Evolutionary conservation across 805 yeast species (phyloP).

Genomic region (Naumovozyma dairenensis): DNA sequence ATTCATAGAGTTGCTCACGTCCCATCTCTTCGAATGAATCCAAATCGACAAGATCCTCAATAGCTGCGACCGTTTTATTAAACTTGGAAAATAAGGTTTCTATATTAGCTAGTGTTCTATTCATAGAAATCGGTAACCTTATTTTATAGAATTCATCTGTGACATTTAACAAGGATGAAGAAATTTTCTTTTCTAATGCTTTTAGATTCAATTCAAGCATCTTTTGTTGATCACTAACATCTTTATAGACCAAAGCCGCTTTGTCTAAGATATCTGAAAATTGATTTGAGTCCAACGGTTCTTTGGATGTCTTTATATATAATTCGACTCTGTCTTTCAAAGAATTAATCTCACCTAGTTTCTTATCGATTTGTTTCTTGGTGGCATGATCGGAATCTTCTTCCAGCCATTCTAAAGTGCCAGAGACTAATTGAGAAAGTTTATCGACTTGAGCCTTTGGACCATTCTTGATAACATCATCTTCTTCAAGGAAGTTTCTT

Average conservation of each 20-base stretch:
- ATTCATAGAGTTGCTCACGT: slow-evolving; percentile 27
- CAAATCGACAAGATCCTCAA: slow-evolving; percentile 20
- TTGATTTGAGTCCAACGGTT: slow-evolving; percentile 39
- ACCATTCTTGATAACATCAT: slow-evolving; percentile 35
- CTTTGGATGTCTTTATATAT: slow-evolving; percentile 33
- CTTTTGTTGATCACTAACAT: slow-evolving; percentile 36
- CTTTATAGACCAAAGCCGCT: slow-evolving; percentile 34
- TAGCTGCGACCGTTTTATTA: slow-evolving; percentile 8
- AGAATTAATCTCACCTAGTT: slow-evolving; percentile 12
- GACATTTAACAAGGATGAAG: slow-evolving; percentile 38
- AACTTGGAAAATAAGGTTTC: slow-evolving; percentile 9
- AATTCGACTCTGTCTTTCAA: slow-evolving; percentile 29
- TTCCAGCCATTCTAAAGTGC: slow-evolving; percentile 68
- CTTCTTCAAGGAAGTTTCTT: slow-evolving; percentile 49
- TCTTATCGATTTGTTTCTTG: slow-evolving; percentile 6
- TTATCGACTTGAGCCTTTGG: slow-evolving; percentile 33
- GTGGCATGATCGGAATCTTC: slow-evolving; percentile 49
- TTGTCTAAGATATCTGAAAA: slow-evolving; percentile 36
- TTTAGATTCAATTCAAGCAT: slow-evolving; percentile 38
- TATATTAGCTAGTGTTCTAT: slow-evolving; percentile 7
- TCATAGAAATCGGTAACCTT: slow-evolving; percentile 22
- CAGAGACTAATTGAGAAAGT: slow-evolving; percentile 33
- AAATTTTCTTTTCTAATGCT: slow-evolving; percentile 35
- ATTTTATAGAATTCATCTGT: slow-evolving; percentile 42
- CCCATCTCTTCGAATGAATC: slow-evolving; percentile 11